Percentiles rank a stretch among this genome's conserved stretches.
Evolutionary conservation across 192 early-diverging fungal species (phyloP).

Genomic region (Coemansia sp.): DNA sequence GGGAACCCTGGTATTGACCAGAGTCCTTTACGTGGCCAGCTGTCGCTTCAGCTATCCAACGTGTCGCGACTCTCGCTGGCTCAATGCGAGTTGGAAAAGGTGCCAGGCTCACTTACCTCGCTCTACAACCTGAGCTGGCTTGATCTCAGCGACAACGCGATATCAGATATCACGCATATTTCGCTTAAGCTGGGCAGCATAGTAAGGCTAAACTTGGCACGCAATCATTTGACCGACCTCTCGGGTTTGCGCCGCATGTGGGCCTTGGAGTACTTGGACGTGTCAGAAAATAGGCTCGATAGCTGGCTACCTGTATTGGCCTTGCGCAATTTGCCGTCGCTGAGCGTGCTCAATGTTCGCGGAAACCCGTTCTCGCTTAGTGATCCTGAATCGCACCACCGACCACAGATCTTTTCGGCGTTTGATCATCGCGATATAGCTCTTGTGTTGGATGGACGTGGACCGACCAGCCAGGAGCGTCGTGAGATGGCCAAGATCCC

Average conservation of each 20-base stretch:
- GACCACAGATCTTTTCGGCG: constrained; percentile 45
- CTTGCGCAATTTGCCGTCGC: constrained; percentile 48
- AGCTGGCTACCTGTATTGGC: constrained; percentile 26
- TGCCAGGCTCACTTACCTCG: constrained; percentile 30
- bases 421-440: constrained; percentile 51
- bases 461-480: constrained; percentile 36
- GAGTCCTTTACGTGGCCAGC: constrained; percentile 17
- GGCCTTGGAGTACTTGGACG: constrained; percentile 44
- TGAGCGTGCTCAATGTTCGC: constrained; percentile 23
- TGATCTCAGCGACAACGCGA: constrained; percentile 37
- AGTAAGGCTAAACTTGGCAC: constrained; percentile 30
- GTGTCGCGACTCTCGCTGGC: constrained; percentile 47
- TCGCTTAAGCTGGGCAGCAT: constrained; percentile 41
- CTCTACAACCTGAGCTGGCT: constrained; percentile 45
- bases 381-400: constrained; percentile 9
- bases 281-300: constrained; percentile 33
- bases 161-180: constrained; percentile 30
- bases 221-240: constrained; percentile 28
- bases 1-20: constrained; percentile 35
- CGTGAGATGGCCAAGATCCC: constrained; percentile 50
- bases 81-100: constrained; percentile 36
- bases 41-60: constrained; percentile 20
- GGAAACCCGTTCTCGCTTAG: constrained; percentile 44
- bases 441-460: constrained; percentile 38
- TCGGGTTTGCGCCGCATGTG: constrained; percentile 43